Evolutionary conservation across 768 basidiomycete genomes (phyloP), one percentile per base, ranked within the genome.

Genomic region (Hygrophorus pudorinus): DNA sequence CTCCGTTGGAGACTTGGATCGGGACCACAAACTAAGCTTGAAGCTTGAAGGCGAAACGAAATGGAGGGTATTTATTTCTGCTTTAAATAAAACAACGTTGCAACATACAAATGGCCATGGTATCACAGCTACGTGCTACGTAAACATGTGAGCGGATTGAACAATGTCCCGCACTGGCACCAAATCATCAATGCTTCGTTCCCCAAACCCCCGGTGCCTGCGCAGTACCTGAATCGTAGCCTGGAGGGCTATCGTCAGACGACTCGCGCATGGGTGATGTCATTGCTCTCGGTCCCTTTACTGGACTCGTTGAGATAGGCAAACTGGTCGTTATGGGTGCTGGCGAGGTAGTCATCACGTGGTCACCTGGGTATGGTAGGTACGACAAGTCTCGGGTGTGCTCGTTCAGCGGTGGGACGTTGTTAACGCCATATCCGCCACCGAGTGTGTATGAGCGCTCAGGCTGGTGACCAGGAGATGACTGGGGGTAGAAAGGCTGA

Each of bases 361-460:
- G 24, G 9, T 51, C 52, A 42, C 54, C 46, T 34, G 60, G 42
- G 55, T 57, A 46, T 36, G 47, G 54, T 51, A 49, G 58, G 32
- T 56, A 53, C 20, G 53, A 49, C 13, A 20, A 13, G 27, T 38
- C 40, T 12, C 46, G 48, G 24, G 48, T 48, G 46, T 58, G 59
- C 29, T 62, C 56, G n/a, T 58, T 61, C n/a, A 70, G 51, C 2
- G 68, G 61, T 2, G 72, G 70, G 7, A 69, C 66, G 11, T 61
- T 55, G 52, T 67, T 75, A 20, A 55, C 53, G 3, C 72, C 76
- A 45, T 84, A 83, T 6, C 72, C 71, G 42, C 76, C 78, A 4
- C 75, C 73, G 24, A 75, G 65, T 5, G 76, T 71, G 57, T 83
- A 78, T 44, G 63, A 69, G n/a, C 70, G 73, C 27, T 76, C 71